phyloP scores from a whole-genome alignment of 2,329 filamentous ascomycete species.

The Aspergillus ibericus region DNA sequence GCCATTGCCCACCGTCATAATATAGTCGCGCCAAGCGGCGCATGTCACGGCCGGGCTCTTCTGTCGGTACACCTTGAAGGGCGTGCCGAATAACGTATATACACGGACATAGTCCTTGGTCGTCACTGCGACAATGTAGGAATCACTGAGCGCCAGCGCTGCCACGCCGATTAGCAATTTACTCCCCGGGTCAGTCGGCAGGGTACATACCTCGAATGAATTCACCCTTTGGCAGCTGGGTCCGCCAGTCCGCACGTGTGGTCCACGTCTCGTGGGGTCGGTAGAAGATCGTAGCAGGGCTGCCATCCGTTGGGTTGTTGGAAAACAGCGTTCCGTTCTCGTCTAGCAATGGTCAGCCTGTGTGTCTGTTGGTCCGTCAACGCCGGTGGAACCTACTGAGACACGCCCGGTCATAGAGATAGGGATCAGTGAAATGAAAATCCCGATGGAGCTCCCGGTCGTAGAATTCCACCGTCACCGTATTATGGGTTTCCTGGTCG shows the following conservation, averaged over 20 bases:
- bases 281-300: slow-evolving; percentile 87
- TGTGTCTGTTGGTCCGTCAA: neutral
- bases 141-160: slow-evolving; percentile 87
- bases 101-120: slow-evolving; percentile 85
- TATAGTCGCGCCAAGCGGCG: slow-evolving; percentile 90
- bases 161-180: neutral
- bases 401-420: slow-evolving; percentile 93
- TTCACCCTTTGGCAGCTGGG: slow-evolving; percentile 82
- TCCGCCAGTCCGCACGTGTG: slow-evolving; percentile 84
- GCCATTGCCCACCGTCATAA: slow-evolving; percentile 94
- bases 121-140: slow-evolving; percentile 87
- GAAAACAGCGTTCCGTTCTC: slow-evolving; percentile 84
- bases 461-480: slow-evolving; percentile 95
- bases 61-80: slow-evolving; percentile 83
- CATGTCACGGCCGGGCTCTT: slow-evolving; percentile 94
- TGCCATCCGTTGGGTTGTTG: slow-evolving; percentile 66
- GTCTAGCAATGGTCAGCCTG: slow-evolving; percentile 43
- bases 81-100: slow-evolving; percentile 89
- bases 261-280: slow-evolving; percentile 98
- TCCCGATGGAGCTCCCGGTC: slow-evolving; percentile 89
- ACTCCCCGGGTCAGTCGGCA: neutral
- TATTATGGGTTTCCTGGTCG: slow-evolving; percentile 89
- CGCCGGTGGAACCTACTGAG: slow-evolving; percentile 55
- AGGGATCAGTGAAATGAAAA: slow-evolving; percentile 97
- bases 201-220: slow-evolving; percentile 58